phyloP scores from a whole-genome alignment of 805 yeast species.

The Jamesozyma piceae region DNA sequence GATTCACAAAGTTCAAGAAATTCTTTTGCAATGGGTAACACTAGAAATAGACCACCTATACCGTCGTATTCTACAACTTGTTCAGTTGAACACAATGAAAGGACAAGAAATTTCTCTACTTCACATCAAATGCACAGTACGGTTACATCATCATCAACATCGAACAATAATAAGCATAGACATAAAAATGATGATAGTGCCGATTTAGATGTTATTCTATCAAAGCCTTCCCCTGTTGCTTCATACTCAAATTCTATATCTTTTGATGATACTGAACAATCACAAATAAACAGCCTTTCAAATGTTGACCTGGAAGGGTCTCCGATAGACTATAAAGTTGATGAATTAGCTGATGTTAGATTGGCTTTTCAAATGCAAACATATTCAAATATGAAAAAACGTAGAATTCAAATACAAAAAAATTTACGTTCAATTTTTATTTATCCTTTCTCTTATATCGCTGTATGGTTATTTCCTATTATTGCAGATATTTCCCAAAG shows the following conservation, averaged over 20 bases:
- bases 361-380: constrained; percentile 49
- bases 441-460: constrained; percentile 73
- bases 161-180: no score
- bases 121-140: not conserved
- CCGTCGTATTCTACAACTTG: not conserved
- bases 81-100: not conserved
- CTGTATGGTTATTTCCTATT: constrained; percentile 77
- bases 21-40: not conserved
- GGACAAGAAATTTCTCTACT: not conserved
- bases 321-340: not conserved
- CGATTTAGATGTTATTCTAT: not conserved
- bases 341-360: constrained; percentile 13
- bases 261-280: not conserved
- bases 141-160: not conserved
- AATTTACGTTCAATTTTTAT: constrained; percentile 75
- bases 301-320: not conserved
- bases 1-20: constrained; percentile 6
- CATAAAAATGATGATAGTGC: no score
- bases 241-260: not conserved
- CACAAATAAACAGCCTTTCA: no score
- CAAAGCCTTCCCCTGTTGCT: not conserved
- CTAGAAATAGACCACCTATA: no score
- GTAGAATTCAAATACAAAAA: constrained; percentile 59
- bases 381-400: constrained; percentile 48
- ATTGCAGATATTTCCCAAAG: constrained; percentile 52